phyloP scores from a whole-genome alignment of 495 filamentous ascomycete genomes.

The Lichina pygmaea region DNA sequence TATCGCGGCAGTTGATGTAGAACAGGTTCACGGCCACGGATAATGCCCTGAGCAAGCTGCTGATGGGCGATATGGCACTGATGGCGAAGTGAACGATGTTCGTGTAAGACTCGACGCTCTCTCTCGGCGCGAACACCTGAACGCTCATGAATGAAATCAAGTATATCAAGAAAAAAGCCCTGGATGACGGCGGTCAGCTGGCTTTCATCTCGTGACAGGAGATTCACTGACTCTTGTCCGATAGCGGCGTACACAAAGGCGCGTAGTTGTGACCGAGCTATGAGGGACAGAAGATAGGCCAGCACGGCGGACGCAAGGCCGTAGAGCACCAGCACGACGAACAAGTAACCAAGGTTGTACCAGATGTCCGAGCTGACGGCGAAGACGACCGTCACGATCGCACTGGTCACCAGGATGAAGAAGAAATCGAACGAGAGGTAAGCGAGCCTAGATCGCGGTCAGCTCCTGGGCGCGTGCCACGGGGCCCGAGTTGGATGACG shows the following conservation, averaged over 20 bases:
- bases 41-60: conserved; percentile 36
- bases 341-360: conserved; percentile 51
- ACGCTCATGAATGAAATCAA: conserved; percentile 44
- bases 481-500: too few relatives aligned
- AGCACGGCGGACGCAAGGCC: conserved; percentile 41
- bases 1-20: conserved; percentile 36
- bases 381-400: conserved; percentile 31
- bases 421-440: conserved; percentile 57
- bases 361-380: conserved; percentile 31
- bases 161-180: conserved; percentile 50
- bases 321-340: conserved; percentile 48
- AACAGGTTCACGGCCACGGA: conserved; percentile 59
- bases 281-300: conserved; percentile 47
- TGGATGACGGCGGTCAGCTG: not conserved
- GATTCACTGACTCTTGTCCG: conserved; percentile 21
- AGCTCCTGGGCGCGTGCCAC: too few relatives aligned
- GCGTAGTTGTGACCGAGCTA: conserved; percentile 38
- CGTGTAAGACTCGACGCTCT: conserved; percentile 28
- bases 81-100: conserved; percentile 40
- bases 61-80: conserved; percentile 37
- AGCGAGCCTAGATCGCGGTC: conserved; percentile 20
- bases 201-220: not conserved
- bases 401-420: conserved; percentile 30
- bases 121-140: conserved; percentile 35
- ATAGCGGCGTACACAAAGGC: conserved; percentile 53